Evolutionary conservation across 2,329 filamentous ascomycete genomes (phyloP).

Genomic region (Verticillium tricorpus): DNA sequence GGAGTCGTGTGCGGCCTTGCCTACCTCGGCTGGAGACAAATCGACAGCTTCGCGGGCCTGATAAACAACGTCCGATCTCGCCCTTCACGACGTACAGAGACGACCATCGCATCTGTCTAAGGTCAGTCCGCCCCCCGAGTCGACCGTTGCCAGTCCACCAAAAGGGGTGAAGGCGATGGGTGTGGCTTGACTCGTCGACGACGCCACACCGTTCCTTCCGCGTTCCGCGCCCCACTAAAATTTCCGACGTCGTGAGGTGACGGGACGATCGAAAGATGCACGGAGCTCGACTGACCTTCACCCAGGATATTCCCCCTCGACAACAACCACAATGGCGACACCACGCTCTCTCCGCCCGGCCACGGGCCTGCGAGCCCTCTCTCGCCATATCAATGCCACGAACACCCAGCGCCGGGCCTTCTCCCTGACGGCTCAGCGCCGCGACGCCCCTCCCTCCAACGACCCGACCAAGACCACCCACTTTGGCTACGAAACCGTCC

Average conservation of each 20-base stretch:
- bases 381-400: neutral
- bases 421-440: neutral
- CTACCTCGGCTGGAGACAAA: conserved; percentile 22
- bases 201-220: neutral
- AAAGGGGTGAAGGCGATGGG: neutral
- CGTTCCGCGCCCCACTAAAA: neutral
- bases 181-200: neutral
- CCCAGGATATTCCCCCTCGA: neutral
- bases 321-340: neutral
- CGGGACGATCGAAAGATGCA: neutral
- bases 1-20: conserved; percentile 20
- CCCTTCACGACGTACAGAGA: conserved; percentile 16
- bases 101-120: neutral
- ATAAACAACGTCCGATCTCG: conserved; percentile 1
- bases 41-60: conserved; percentile 23
- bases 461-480: conserved; percentile 64
- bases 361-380: neutral
- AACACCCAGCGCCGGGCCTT: neutral
- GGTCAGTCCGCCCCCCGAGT: neutral
- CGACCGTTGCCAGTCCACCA: neutral
- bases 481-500: conserved; percentile 85
- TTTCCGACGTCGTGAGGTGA: neutral
- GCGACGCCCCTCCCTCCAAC: neutral
- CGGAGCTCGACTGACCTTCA: neutral
- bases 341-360: neutral